Conservation (phyloP, 78 protist species). For the Dictyostelium discoideum region dicty_2.7 NC_007090.3:3555001-3555500, state of each 20-base stretch:
- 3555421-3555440: constrained; percentile 20
- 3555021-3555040: background rate
- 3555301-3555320: constrained; percentile 10
- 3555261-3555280: background rate
- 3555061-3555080: background rate
- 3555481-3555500: constrained; percentile 81
- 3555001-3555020: background rate
- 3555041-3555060: background rate
- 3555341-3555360: constrained; percentile 5
- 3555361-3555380: background rate
- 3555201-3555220: constrained; percentile 47
- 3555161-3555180: constrained; percentile 85
- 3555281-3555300: background rate
- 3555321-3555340: constrained; percentile 17
- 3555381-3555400: constrained; percentile 1
- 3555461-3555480: constrained; percentile 59
- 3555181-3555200: constrained; percentile 72
- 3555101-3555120: constrained; percentile 26
- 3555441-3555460: background rate
- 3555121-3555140: constrained; percentile 2
- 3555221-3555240: constrained; percentile 85
- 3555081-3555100: constrained; percentile 13
- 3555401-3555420: constrained; percentile 14
- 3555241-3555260: constrained; percentile 28
- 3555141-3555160: constrained; percentile 33